A percentile compares a stretch with the other conserved stretches of the same genome.
Conservation (phyloP, 495 filamentous ascomycete species). For the Xylaria bambusicola region DNA sequence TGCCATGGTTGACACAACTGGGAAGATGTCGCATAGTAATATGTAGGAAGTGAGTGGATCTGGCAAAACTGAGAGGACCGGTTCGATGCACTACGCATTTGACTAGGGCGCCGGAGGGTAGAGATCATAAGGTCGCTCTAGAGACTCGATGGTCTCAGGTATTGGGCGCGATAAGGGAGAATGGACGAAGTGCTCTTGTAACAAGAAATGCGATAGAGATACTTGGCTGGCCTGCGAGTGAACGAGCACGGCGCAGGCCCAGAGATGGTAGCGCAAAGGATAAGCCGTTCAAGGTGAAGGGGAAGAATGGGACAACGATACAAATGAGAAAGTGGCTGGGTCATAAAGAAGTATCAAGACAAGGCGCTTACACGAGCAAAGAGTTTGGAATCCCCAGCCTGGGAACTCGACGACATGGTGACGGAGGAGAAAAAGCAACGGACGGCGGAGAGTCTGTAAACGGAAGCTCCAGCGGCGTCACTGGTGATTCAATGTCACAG, state of each 20-base stretch:
- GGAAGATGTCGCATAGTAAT: constrained; percentile 32
- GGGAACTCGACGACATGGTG: constrained; percentile 57
- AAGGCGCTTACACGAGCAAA: constrained; percentile 88
- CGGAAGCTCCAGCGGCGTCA: constrained; percentile 10
- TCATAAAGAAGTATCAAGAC: constrained; percentile 7
- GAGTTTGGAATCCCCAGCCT: constrained; percentile 92
- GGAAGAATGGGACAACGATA: background rate
- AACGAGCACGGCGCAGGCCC: background rate
- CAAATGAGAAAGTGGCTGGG: background rate
- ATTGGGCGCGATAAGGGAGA: too few species aligned
- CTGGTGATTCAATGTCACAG: constrained; percentile 22
- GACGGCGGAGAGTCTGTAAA: constrained; percentile 9
- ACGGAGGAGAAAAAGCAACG: background rate
- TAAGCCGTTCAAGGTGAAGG: background rate
- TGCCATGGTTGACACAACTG: constrained; percentile 33
- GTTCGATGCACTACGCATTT: background rate
- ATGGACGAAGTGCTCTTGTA: background rate
- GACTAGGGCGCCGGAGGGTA: too few species aligned
- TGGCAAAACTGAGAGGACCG: background rate
- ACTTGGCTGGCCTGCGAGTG: background rate
- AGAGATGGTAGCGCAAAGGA: background rate
- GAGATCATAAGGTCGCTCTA: too few species aligned
- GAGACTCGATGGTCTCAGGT: background rate
- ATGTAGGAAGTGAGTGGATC: constrained; percentile 14
- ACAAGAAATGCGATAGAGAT: background rate